Conservation (phyloP, 2,329 filamentous ascomycete genomes). For the Penicillium glabrum region DNA sequence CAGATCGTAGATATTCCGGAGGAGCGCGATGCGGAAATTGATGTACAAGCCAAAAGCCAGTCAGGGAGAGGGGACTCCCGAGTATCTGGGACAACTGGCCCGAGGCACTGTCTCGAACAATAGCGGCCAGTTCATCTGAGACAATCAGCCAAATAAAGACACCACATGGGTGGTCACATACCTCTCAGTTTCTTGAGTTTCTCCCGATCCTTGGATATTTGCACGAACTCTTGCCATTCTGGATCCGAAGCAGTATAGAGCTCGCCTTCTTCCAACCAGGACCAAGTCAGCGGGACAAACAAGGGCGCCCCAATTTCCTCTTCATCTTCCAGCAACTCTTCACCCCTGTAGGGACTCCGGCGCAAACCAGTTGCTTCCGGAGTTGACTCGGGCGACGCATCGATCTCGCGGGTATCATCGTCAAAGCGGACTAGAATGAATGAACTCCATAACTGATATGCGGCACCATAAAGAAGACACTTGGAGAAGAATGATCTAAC, state of each 20-base stretch:
- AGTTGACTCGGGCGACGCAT: constrained; percentile 11
- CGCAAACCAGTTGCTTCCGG: neutral
- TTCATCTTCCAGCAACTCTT: constrained; percentile 11
- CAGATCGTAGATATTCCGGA: constrained; percentile 59
- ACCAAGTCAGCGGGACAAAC: constrained; percentile 64
- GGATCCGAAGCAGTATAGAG: constrained; percentile 49
- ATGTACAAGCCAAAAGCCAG: constrained; percentile 60
- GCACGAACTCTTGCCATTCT: constrained; percentile 63
- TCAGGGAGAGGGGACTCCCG: constrained; percentile 52
- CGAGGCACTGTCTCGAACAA: constrained; percentile 46
- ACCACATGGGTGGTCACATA: constrained; percentile 6
- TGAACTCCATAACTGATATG: constrained; percentile 35
- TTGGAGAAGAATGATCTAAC: constrained; percentile 31
- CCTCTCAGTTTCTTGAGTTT: constrained; percentile 51
- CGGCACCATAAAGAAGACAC: constrained; percentile 31
- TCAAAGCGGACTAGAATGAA: constrained; percentile 33
- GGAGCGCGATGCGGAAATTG: constrained; percentile 61
- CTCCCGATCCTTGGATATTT: constrained; percentile 56
- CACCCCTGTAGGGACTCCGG: neutral
- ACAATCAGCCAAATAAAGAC: constrained; percentile 4
- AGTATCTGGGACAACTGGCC: constrained; percentile 44
- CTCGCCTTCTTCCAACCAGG: constrained; percentile 31
- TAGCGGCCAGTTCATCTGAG: constrained; percentile 48
- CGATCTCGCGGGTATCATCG: constrained; percentile 22
- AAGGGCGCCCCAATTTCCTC: constrained; percentile 46